These are phyloP conservation scores for Hemileccinum rubropunctum DNA, from an alignment of 768 basidiomycete genomes.

Conservation along the genomic window DNA sequence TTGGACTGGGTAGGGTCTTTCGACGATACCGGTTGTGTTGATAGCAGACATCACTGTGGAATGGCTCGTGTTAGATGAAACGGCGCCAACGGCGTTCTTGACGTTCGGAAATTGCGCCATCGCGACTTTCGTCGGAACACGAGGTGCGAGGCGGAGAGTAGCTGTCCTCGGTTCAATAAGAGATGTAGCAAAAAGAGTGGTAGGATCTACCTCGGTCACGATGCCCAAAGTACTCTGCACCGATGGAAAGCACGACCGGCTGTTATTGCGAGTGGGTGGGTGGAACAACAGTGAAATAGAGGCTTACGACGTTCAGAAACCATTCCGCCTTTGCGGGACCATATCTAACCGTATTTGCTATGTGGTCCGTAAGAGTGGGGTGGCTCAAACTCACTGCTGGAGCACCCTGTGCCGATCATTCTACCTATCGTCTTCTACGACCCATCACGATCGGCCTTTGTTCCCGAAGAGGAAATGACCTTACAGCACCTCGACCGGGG, in stretches of 20 bases:
- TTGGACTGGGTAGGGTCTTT: constrained; percentile 59
- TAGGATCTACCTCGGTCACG: constrained; percentile 69
- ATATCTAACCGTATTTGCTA: constrained; percentile 83
- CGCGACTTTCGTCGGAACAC: constrained; percentile 80
- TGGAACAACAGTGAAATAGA: background rate
- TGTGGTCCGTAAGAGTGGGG: background rate
- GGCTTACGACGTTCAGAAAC: constrained; percentile 74
- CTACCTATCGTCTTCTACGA: constrained; percentile 70
- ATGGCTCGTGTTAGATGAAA: constrained; percentile 26
- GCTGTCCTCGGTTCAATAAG: constrained; percentile 39
- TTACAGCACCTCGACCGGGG: constrained; percentile 67
- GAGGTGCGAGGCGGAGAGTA: constrained; percentile 78
- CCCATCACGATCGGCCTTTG: constrained; percentile 9
- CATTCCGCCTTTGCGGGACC: constrained; percentile 88
- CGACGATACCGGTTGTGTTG: constrained; percentile 61
- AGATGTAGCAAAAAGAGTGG: background rate
- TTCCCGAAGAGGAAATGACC: constrained; percentile 21
- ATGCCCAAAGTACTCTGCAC: constrained; percentile 89
- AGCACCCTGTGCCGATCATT: constrained; percentile 86
- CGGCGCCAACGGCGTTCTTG: constrained; percentile 72
- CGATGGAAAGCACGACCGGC: constrained; percentile 89
- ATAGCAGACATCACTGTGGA: constrained; percentile 72
- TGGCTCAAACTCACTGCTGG: constrained; percentile 58
- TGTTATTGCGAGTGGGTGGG: constrained; percentile 30
- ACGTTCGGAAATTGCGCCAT: constrained; percentile 86